A percentile compares a stretch with the other conserved stretches of the same genome.
phyloP scores from a whole-genome alignment of 2,329 filamentous ascomycete genomes.

The Fusarium sp. region DNA sequence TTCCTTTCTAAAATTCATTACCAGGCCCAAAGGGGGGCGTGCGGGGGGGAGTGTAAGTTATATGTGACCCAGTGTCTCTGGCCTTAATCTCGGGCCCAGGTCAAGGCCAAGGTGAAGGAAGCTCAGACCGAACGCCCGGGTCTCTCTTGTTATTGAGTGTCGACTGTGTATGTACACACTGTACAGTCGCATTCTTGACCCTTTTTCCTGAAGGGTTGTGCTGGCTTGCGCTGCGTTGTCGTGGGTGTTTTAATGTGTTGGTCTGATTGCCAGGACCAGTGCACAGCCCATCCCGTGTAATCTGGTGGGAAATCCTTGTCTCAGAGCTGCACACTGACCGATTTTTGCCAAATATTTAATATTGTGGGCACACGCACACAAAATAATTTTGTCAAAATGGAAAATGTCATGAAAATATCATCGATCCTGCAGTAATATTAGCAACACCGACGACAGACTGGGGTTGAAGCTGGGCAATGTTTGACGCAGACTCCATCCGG shows the following conservation, averaged over 20 bases:
- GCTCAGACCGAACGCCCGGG: constrained; percentile 40
- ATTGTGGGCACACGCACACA: constrained; percentile 34
- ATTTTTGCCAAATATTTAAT: constrained; percentile 14
- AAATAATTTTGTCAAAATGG: constrained; percentile 8
- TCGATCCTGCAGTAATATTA: constrained; percentile 22
- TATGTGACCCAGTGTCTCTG: constrained; percentile 37
- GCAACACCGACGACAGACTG: constrained; percentile 21
- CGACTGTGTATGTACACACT: constrained; percentile 29
- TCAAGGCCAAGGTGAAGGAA: constrained; percentile 37
- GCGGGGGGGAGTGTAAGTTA: constrained; percentile 23
- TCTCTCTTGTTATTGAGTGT: constrained; percentile 3
- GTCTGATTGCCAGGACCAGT: constrained; percentile 13
- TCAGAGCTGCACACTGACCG: constrained; percentile 17
- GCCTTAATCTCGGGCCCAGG: constrained; percentile 42
- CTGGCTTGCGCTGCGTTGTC: constrained; percentile 27
- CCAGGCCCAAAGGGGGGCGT: constrained; percentile 34
- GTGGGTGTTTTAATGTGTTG: constrained; percentile 6
- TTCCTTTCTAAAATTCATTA: constrained; percentile 18
- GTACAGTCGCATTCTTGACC: constrained; percentile 31
- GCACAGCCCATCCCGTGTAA: background rate
- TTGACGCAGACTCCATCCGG: constrained; percentile 36
- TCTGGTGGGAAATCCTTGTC: constrained; percentile 28
- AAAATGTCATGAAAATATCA: constrained; percentile 28
- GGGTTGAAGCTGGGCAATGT: constrained; percentile 31
- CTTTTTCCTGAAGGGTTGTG: constrained; percentile 19